Evolutionary conservation across 73 alveolate species (phyloP), one percentile per base, ranked within the genome.

Genomic region (Blepharisma stoltei): DNA sequence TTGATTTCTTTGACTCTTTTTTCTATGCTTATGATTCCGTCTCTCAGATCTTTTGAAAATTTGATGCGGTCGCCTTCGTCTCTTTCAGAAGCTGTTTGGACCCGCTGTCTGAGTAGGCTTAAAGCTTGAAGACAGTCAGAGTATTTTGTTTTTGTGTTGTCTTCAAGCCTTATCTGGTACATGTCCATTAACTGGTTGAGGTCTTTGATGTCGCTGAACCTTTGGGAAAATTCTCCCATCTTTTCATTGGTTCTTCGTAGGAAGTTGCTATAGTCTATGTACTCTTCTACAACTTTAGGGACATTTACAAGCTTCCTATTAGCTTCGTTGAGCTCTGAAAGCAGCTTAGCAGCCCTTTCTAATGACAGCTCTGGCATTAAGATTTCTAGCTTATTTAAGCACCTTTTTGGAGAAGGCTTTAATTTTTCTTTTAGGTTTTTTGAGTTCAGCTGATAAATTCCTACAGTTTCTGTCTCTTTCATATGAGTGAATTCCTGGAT

Each of bases 41-140:
- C 85, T 49, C 81, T 54, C 6, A 88, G 77, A 25, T 88, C 90
- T 53, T 70, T 84, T 55, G 86, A 83, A 67, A 85, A 88, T 47
- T 77, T 81, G 25, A 67, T 49, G 67, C 84, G 87, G 70, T 85
- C 80, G 20, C 87, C 88, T 76, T 88, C 92, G 6, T 87, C 92
- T 6, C 85, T 50, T 53, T 88, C 90, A 11, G 77, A 70, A 7
- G 88, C 92, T 80, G 86, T 89, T 46, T 71, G 82, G 53, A 88
- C 65, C 52, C 71, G 71, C 67, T 54, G 50, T 76, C 89, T 84
- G 20, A 88, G 81, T 20, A 66, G 68, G 25, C 66, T 81, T 18
- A 88, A 54, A 5, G 83, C 66, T 21, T 78, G 48, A 6, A 65
- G 50, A 5, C 89, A 73, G 7, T 88, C 95, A 78, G 83, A 84